Base-by-base conservation (phyloP, 140 eudicot species). In the Senecio squalidus region DNA sequence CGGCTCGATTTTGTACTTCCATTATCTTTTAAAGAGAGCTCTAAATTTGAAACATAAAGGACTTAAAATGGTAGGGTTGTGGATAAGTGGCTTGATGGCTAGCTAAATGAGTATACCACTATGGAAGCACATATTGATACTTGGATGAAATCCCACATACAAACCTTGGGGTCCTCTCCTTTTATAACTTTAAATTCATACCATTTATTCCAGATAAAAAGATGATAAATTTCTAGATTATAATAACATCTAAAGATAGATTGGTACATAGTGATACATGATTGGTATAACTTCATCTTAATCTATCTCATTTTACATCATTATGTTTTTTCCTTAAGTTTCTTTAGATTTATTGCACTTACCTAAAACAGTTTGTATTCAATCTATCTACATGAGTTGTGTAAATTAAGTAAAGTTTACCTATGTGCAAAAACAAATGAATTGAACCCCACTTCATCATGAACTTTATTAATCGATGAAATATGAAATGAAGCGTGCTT, bases 61-160 rank as follows among this genome's bases (percentile, higher is more conserved):
- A 10, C 40, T 26, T 9, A 25, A 30, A 23, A 25, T 28, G 71
- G 63, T 39, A 63, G 71, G 51, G 38, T 41, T 24, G 14, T 36
- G 47, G 54, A 64, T 55, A 55, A 64, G 62, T 63, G 60, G 55
- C 45, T 63, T 71, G 53, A 45, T 55, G 52, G 47, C 54, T 55
- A 71, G 11, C 43, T 63, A 58, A 62, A 39, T 71, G 56, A 52
- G 88, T 76, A 66, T 45, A 66, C 85, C 94, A 84, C 80, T 72
- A 67, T 62, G 43, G 80, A 66, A 68, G 74, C 81, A 78, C 17
- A 64, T 60, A 41, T 20, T 62, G 43, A 40, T 24, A 53, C 59
- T 47, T 53, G 39, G 82, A 36, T 33, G 58, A 55, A 76, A 53
- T 54, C 64, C 49, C 56, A 69, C 46, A 36, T n/a, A 63, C 25